Percentiles rank a stretch among this genome's conserved stretches.
These are phyloP conservation scores for Blepharisma undulans DNA, from an alignment of 169 alveolate species.

Conservation along the genomic window DNA sequence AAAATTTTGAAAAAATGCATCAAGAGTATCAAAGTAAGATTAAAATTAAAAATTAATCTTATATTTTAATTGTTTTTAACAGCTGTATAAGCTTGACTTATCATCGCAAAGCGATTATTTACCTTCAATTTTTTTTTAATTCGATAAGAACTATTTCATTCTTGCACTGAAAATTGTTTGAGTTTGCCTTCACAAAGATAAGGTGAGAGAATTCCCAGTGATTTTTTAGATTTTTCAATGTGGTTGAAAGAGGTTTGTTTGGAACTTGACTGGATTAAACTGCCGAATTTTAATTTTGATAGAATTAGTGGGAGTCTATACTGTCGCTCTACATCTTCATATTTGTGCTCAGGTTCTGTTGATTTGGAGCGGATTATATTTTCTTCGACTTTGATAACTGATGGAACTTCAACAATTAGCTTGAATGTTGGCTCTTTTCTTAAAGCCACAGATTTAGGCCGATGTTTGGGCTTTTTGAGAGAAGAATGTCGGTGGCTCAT, in stretches of 20 bases:
- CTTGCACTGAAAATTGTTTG: background rate
- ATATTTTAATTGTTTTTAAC: background rate
- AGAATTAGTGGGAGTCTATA: background rate
- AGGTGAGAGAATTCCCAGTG: background rate
- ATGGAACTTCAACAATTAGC: background rate
- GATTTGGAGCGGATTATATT: background rate
- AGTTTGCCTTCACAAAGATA: background rate
- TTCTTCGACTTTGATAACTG: background rate
- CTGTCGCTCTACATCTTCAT: background rate
- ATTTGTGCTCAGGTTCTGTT: background rate
- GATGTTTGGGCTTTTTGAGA: background rate
- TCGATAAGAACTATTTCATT: background rate
- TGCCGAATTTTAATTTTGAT: background rate
- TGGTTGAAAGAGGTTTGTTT: background rate
- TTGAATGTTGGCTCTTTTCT: background rate
- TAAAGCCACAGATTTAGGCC: background rate
- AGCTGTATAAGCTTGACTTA: background rate
- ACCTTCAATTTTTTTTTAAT: background rate
- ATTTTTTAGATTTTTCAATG: background rate
- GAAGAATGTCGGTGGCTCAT: background rate
- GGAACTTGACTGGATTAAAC: background rate
- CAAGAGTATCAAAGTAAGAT: background rate
- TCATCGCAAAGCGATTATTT: background rate
- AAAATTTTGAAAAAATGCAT: background rate
- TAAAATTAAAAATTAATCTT: background rate